Evolutionary conservation across 768 basidiomycete genomes (phyloP), one percentile per base, ranked within the genome.

Genomic region (Lepiota subincarnata): DNA sequence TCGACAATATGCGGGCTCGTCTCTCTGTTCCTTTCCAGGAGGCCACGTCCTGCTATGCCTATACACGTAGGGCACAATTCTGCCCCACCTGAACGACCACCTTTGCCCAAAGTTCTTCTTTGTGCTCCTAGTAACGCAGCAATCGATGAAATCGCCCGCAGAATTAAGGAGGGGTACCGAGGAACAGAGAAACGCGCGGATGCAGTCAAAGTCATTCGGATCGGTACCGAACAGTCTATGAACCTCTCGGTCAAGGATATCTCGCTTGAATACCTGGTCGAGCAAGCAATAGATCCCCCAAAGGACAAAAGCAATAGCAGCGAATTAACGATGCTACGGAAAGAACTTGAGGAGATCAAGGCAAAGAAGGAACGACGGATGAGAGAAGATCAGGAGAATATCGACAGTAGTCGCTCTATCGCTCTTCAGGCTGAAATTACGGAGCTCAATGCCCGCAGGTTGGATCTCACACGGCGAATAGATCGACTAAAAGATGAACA

Each of bases 81-180:
- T 57, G 50, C 59, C 66, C 14, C 70, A 66, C 34, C 69, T 66
- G 26, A 77, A 78, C 57, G 77, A 67, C 60, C 67, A 43, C 70
- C 79, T 1, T 72, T 78, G 0, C 72, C 80, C 12, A 83, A 87
- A 64, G 75, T 98, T 39, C 79, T 99, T 14, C 76, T 99, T 35
- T 99, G 97, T 63, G 97, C 97, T 0, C 97, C 97, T 1, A 95
- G 92, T 70, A 99, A 99, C 68, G 97, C 97, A 14, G 97, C 97
- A 20, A 95, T 99, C 37, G 95, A 99, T 63, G 97, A 99, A 72
- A 86, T 99, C 14, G 90, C 92, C 6, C 79, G 82, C 61, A 87
- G 97, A 37, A 71, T 99, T 44, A 91, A 88, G 64, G 84, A 89
- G 48, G 84, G 88, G n/a, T 81, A 84, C 42, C 76, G 82, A 50